These are phyloP conservation scores for Mycena vulgaris DNA, from an alignment of 768 basidiomycete genomes.

Conservation along the genomic window DNA sequence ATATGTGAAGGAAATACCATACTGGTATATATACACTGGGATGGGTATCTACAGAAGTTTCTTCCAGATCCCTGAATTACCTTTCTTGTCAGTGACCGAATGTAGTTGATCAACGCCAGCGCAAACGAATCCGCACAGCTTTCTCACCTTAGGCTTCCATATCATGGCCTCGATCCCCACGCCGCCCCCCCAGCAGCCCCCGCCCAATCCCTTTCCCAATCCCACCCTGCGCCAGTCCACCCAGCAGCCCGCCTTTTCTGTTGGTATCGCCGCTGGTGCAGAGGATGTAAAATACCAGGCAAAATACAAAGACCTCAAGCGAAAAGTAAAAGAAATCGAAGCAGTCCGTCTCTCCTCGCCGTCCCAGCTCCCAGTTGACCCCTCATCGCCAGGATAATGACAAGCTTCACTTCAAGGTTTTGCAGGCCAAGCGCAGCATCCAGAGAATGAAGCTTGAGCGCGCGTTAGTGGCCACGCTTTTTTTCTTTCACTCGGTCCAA, in stretches of 20 bases:
- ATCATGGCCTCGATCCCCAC: conserved; percentile 13
- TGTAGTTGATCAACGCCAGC: conserved; percentile 16
- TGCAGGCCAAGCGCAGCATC: conserved; percentile 85
- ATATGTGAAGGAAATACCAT: too few relatives aligned
- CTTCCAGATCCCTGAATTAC: too few relatives aligned
- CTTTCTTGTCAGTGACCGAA: too few relatives aligned
- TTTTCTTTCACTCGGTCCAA: conserved; percentile 38
- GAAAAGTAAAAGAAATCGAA: conserved; percentile 92
- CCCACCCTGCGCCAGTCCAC: conserved; percentile 39
- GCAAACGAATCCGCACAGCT: not conserved
- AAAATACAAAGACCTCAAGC: conserved; percentile 91
- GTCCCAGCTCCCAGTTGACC: conserved; percentile 36
- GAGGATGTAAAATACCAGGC: conserved; percentile 90
- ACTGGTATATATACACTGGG: too few relatives aligned
- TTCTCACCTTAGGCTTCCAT: not conserved
- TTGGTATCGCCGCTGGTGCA: conserved; percentile 83
- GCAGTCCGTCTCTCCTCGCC: conserved; percentile 63
- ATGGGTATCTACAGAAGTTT: too few relatives aligned
- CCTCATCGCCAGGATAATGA: conserved; percentile 81
- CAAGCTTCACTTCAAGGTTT: conserved; percentile 86
- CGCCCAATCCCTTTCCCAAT: conserved; percentile 2
- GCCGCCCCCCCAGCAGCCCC: conserved; percentile 39
- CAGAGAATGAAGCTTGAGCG: conserved; percentile 91
- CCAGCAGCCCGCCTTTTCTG: conserved; percentile 57
- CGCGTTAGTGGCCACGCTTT: conserved; percentile 76